phyloP scores from a whole-genome alignment of 78 protist genomes.

The Salpingoeca rosetta region DNA sequence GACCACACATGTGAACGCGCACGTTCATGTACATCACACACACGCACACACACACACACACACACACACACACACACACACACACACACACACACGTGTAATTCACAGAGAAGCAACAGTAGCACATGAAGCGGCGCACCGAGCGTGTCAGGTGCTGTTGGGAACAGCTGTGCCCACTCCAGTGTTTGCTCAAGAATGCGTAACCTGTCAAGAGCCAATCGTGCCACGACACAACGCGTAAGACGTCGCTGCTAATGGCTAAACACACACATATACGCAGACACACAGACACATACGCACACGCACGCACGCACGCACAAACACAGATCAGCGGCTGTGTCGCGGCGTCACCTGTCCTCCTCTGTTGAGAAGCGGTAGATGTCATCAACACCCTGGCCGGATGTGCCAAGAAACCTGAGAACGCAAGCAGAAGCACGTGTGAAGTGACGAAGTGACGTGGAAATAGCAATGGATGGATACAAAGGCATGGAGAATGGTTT shows the following conservation, averaged over 20 bases:
- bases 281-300: no score
- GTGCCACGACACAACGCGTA: no score
- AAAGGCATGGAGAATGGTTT: no score
- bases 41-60: background rate
- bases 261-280: no score
- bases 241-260: no score
- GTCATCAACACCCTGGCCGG: conserved; percentile 21
- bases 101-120: background rate
- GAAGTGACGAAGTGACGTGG: background rate
- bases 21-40: no score
- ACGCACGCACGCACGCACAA: no score
- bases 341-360: conserved; percentile 1
- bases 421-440: background rate
- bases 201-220: background rate
- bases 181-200: background rate
- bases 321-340: no score
- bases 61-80: background rate
- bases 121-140: background rate
- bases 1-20: no score
- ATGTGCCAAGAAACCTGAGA: conserved; percentile 16
- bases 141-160: conserved; percentile 54
- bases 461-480: no score
- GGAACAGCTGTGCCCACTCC: conserved; percentile 37
- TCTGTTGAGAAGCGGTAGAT: background rate
- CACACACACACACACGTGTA: background rate